Percentiles rank a stretch among this genome's conserved stretches.
Conservation (phyloP, 768 basidiomycete genomes). For the Lentinula sp. region DNA sequence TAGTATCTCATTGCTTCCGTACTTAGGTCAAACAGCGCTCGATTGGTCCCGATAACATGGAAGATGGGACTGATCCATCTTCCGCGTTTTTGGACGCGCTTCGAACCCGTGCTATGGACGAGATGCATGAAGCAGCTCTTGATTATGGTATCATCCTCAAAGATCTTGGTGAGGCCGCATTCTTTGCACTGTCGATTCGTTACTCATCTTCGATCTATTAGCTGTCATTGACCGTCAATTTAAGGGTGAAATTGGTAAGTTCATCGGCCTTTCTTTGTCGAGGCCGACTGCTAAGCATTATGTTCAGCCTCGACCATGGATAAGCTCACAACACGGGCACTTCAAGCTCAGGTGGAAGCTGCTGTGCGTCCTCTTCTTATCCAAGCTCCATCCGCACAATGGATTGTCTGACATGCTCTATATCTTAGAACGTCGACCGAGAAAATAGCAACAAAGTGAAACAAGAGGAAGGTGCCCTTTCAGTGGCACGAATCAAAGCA, state of each 20-base stretch:
- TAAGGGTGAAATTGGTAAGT: conserved; percentile 65
- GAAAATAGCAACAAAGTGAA: conserved; percentile 88
- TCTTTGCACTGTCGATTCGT: background rate
- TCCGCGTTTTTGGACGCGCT: conserved; percentile 80
- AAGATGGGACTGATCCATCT: conserved; percentile 63
- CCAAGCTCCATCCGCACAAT: background rate
- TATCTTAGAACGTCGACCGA: conserved; percentile 66
- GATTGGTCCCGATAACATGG: conserved; percentile 67
- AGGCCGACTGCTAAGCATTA: background rate
- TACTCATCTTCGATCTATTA: conserved; percentile 14
- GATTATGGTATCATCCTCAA: conserved; percentile 83
- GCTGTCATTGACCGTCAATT: conserved; percentile 86
- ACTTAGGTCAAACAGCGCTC: conserved; percentile 72
- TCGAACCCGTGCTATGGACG: conserved; percentile 80
- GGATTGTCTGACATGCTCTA: background rate
- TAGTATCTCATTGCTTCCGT: background rate
- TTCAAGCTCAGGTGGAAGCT: conserved; percentile 85
- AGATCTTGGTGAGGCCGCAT: conserved; percentile 54
- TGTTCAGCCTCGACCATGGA: conserved; percentile 69
- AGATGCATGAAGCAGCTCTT: conserved; percentile 72
- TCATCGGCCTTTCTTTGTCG: background rate
- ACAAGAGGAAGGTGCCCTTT: conserved; percentile 73
- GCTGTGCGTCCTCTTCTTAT: conserved; percentile 40
- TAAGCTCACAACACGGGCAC: conserved; percentile 74
- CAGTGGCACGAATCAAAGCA: conserved; percentile 74